These are phyloP conservation scores for Podaxis sp. DNA, from an alignment of 768 basidiomycete genomes.

Conservation along the genomic window DNA sequence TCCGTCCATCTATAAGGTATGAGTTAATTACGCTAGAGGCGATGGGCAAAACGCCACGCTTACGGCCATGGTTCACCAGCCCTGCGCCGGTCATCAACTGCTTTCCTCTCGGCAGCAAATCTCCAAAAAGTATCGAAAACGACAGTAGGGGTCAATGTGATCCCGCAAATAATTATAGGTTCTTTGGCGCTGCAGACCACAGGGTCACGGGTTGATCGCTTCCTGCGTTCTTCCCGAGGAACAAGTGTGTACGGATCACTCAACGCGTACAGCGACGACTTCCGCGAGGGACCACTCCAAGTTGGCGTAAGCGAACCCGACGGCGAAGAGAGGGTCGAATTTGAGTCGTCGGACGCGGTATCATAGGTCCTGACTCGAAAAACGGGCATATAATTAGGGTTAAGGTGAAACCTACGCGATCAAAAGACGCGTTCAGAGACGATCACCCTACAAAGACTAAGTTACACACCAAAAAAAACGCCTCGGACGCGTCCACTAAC, in stretches of 20 bases:
- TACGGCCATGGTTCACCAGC: slow-evolving; percentile 51
- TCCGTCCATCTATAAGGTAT: slow-evolving; percentile 58
- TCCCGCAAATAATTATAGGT: slow-evolving; percentile 37
- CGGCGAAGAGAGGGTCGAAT: neutral
- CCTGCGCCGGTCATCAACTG: slow-evolving; percentile 55
- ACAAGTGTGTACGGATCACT: neutral
- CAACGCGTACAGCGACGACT: neutral
- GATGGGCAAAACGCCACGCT: slow-evolving; percentile 7
- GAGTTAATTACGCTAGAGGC: neutral
- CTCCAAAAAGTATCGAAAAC: slow-evolving; percentile 65
- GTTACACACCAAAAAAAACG: slow-evolving; percentile 7
- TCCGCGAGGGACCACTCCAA: neutral
- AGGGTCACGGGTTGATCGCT: neutral
- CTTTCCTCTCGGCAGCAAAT: slow-evolving; percentile 56
- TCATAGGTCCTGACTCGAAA: neutral
- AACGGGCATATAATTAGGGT: slow-evolving; percentile 13
- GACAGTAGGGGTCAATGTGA: slow-evolving; percentile 42
- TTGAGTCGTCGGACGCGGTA: neutral
- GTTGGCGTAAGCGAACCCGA: neutral
- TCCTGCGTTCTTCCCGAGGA: neutral
- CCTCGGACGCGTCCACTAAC: slow-evolving; percentile 4
- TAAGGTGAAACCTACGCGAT: neutral
- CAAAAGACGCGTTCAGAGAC: slow-evolving; percentile 3
- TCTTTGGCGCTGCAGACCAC: neutral
- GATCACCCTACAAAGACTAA: neutral